phyloP scores from a whole-genome alignment of 805 yeast species.

The Kazachstania taianensis region DNA sequence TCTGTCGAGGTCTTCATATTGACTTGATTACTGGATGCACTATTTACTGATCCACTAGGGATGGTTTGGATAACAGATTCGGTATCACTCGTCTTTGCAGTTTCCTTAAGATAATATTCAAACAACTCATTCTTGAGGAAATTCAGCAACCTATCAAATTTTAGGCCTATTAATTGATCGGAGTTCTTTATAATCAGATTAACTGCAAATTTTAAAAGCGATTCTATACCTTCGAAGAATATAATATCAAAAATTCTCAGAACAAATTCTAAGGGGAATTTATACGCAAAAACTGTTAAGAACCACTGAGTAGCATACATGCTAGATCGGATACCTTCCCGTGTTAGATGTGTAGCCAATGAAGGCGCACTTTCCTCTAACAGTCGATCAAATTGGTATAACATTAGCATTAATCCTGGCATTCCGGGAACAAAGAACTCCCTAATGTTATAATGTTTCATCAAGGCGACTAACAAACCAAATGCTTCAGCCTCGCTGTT shows the following conservation, averaged over 20 bases:
- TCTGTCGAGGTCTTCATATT: slow-evolving; percentile 8
- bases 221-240: slow-evolving; percentile 84
- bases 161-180: slow-evolving; percentile 43
- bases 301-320: slow-evolving; percentile 99
- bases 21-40: background rate
- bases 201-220: slow-evolving; percentile 73
- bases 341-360: slow-evolving; percentile 61
- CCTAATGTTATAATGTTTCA: slow-evolving; percentile 78
- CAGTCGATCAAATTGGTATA: slow-evolving; percentile 85
- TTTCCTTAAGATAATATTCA: slow-evolving; percentile 48
- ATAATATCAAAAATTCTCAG: slow-evolving; percentile 79
- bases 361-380: slow-evolving; percentile 68
- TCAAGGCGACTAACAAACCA: slow-evolving; percentile 65
- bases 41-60: slow-evolving; percentile 3
- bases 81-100: slow-evolving; percentile 14
- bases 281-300: slow-evolving; percentile 86
- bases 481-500: slow-evolving; percentile 68
- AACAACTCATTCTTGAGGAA: slow-evolving; percentile 75
- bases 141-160: slow-evolving; percentile 67
- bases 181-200: slow-evolving; percentile 69
- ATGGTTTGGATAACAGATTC: slow-evolving; percentile 7
- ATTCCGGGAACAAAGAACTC: slow-evolving; percentile 75
- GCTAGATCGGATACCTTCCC: slow-evolving; percentile 82
- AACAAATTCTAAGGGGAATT: slow-evolving; percentile 84
- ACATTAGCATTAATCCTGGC: slow-evolving; percentile 80